Evolutionary conservation across 1,284 basidiomycete genomes (phyloP).

Genomic region (Ganoderma sinense): DNA sequence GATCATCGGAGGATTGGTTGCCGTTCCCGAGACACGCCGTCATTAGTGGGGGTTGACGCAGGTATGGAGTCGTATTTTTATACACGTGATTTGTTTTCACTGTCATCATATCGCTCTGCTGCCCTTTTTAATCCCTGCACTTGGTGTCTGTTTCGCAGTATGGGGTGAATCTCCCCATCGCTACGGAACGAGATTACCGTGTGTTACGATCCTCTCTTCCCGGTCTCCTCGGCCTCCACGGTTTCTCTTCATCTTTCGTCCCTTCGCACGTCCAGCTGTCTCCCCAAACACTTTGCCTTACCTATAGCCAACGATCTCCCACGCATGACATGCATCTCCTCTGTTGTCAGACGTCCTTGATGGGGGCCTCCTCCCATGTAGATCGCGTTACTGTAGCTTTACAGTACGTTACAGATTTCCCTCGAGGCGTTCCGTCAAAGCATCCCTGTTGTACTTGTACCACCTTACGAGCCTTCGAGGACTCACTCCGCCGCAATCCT

Average conservation of each 20-base stretch:
- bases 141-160: background rate
- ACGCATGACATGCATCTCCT: background rate
- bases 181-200: background rate
- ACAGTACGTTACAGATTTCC: background rate
- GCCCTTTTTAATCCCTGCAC: background rate
- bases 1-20: slow-evolving; percentile 41
- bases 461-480: background rate
- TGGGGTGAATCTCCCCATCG: background rate
- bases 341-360: background rate
- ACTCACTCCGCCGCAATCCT: background rate
- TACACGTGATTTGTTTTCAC: background rate
- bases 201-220: background rate
- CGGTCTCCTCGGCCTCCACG: background rate
- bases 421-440: background rate
- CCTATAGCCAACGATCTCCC: background rate
- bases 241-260: background rate
- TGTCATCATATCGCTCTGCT: background rate
- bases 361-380: background rate
- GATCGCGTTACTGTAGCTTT: background rate
- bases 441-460: background rate
- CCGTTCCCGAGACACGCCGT: slow-evolving; percentile 37
- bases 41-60: background rate
- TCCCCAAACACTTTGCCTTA: background rate
- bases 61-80: background rate
- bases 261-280: background rate